phyloP scores from a whole-genome alignment of 768 basidiomycete genomes.

The Leccinum rimulosum region DNA sequence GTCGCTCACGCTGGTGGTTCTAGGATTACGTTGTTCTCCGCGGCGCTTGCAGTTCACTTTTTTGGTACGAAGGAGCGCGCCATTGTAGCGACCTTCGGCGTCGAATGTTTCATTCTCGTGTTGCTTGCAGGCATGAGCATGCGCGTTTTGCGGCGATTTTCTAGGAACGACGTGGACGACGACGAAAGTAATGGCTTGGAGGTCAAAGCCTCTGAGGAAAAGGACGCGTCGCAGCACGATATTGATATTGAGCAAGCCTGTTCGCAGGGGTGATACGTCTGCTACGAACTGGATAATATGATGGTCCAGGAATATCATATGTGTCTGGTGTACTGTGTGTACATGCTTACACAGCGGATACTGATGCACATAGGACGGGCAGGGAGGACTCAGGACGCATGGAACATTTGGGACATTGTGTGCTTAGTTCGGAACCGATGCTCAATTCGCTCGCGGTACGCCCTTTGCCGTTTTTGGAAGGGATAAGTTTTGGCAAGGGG shows the following conservation, averaged over 20 bases:
- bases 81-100: not conserved
- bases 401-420: too few relatives aligned
- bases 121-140: not conserved
- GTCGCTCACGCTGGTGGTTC: not conserved
- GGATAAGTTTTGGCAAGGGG: not conserved
- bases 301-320: not conserved
- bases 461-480: too few relatives aligned
- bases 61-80: conserved; percentile 3
- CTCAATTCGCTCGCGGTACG: too few relatives aligned
- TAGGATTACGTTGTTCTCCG: conserved; percentile 10
- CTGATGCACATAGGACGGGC: not conserved
- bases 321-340: not conserved
- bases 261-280: not conserved
- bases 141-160: conserved; percentile 4
- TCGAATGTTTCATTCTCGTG: conserved; percentile 9
- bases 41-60: conserved; percentile 7
- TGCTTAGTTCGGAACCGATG: too few relatives aligned
- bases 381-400: too few relatives aligned
- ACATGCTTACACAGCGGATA: not conserved
- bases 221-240: not conserved
- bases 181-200: not conserved
- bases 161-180: not conserved
- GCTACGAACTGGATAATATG: not conserved
- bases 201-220: not conserved
- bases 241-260: not conserved